These are phyloP conservation scores for Septoria petroselini DNA, from an alignment of 2,329 filamentous ascomycete species.

Conservation along the genomic window DNA sequence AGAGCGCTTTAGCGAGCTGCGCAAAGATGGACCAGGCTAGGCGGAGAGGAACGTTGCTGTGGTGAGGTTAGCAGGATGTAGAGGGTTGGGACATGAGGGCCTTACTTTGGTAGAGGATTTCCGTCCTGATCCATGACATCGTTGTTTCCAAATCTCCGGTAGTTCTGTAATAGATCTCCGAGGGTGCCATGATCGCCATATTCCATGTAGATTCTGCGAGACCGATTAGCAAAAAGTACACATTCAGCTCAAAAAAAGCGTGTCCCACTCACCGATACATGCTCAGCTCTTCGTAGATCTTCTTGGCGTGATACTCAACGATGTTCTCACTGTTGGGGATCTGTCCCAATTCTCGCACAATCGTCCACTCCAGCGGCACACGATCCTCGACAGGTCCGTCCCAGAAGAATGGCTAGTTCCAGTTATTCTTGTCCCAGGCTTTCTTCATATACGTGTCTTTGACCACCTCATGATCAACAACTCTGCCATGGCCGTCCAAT, in stretches of 20 bases:
- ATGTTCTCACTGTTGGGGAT: background rate
- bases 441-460: background rate
- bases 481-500: background rate
- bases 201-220: constrained; percentile 3
- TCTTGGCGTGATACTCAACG: background rate
- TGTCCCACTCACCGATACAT: background rate
- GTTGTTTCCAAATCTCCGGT: background rate
- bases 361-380: background rate
- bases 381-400: background rate
- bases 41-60: constrained; percentile 4
- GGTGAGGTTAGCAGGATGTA: background rate
- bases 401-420: background rate
- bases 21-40: constrained; percentile 15
- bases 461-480: background rate
- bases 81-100: background rate
- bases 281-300: background rate
- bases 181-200: constrained; percentile 5
- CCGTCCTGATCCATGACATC: background rate
- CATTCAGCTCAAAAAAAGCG: background rate
- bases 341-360: background rate
- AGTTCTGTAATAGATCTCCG: background rate
- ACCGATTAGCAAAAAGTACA: no score
- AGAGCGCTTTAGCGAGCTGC: constrained; percentile 3
- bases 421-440: background rate
- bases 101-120: background rate